Evolutionary conservation across 2,329 filamentous ascomycete genomes (phyloP).

Genomic region (Trichoderma asperellum): DNA sequence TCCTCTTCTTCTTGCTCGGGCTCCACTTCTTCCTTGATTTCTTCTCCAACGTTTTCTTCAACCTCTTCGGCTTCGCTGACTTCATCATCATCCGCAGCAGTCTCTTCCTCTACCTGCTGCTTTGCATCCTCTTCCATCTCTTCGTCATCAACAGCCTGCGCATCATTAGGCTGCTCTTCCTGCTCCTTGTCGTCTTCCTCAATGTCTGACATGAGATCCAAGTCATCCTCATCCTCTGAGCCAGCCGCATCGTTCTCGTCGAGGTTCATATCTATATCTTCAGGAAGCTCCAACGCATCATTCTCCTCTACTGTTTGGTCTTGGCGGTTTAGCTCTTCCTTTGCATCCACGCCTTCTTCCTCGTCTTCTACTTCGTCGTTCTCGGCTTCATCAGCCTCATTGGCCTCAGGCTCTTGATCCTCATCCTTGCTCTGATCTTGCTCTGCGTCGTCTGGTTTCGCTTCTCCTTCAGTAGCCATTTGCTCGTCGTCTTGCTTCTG

Average conservation of each 20-base stretch:
- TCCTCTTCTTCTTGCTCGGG: conserved; percentile 54
- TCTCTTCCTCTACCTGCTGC: conserved; percentile 45
- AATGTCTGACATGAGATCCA: conserved; percentile 61
- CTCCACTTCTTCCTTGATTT: conserved; percentile 52
- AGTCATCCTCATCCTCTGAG: conserved; percentile 58
- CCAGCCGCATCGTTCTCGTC: conserved; percentile 66
- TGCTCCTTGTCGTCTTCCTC: conserved; percentile 50
- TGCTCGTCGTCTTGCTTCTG: conserved; percentile 68
- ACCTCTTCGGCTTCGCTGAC: conserved; percentile 62
- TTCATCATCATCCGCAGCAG: conserved; percentile 52
- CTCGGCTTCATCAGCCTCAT: conserved; percentile 50
- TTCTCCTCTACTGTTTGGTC: conserved; percentile 81
- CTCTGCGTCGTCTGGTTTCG: conserved; percentile 52
- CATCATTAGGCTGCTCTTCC: conserved; percentile 44
- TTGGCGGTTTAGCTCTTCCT: conserved; percentile 62
- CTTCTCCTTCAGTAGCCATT: conserved; percentile 61
- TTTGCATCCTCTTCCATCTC: conserved; percentile 44
- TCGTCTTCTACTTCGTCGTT: conserved; percentile 50
- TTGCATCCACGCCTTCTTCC: conserved; percentile 58
- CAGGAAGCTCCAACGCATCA: conserved; percentile 80
- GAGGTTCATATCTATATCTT: conserved; percentile 84
- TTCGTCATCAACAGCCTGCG: conserved; percentile 45
- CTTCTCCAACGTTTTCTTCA: conserved; percentile 48
- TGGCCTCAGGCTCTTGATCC: conserved; percentile 48
- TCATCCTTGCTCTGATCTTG: conserved; percentile 47